These are phyloP conservation scores for Alternaria ventricosa DNA, from an alignment of 2,329 filamentous ascomycete genomes.

Conservation along the genomic window DNA sequence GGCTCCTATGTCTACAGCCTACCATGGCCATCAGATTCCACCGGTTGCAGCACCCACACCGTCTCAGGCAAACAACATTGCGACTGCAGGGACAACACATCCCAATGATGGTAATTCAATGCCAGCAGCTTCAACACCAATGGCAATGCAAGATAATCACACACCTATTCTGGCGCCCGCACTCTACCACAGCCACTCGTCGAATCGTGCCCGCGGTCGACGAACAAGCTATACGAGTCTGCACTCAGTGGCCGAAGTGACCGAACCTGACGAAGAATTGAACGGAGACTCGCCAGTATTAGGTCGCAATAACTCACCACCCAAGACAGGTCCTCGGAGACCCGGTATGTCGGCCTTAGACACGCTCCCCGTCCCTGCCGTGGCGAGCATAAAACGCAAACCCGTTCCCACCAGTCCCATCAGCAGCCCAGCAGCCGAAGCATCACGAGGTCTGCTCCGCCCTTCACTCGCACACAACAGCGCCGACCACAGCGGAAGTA, in stretches of 20 bases:
- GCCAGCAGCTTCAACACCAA: slow-evolving; percentile 7
- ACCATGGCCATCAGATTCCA: slow-evolving; percentile 6
- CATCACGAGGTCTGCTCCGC: slow-evolving; percentile 30
- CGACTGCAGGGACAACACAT: background rate
- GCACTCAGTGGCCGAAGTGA: slow-evolving; percentile 41
- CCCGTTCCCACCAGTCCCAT: slow-evolving; percentile 25
- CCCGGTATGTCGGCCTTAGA: slow-evolving; percentile 16
- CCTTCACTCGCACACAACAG: slow-evolving; percentile 22
- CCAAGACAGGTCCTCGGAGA: slow-evolving; percentile 6
- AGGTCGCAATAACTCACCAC: slow-evolving; percentile 15
- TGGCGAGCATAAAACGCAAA: slow-evolving; percentile 36
- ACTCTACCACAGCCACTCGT: slow-evolving; percentile 43
- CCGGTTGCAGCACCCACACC: slow-evolving; percentile 10
- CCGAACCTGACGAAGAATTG: slow-evolving; percentile 36
- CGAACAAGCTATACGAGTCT: slow-evolving; percentile 42
- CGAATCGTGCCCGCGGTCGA: slow-evolving; percentile 41
- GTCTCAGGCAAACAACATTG: background rate
- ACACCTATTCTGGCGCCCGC: slow-evolving; percentile 34
- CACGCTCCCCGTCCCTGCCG: slow-evolving; percentile 19
- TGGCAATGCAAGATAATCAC: slow-evolving; percentile 22
- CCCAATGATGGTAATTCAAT: background rate
- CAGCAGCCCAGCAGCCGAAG: slow-evolving; percentile 24
- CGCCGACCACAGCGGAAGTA: slow-evolving; percentile 33
- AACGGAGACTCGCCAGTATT: slow-evolving; percentile 28
- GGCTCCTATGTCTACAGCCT: slow-evolving; percentile 3